These are phyloP conservation scores for Leucosporidium scottii DNA, from an alignment of 768 basidiomycete genomes.

Conservation along the genomic window DNA sequence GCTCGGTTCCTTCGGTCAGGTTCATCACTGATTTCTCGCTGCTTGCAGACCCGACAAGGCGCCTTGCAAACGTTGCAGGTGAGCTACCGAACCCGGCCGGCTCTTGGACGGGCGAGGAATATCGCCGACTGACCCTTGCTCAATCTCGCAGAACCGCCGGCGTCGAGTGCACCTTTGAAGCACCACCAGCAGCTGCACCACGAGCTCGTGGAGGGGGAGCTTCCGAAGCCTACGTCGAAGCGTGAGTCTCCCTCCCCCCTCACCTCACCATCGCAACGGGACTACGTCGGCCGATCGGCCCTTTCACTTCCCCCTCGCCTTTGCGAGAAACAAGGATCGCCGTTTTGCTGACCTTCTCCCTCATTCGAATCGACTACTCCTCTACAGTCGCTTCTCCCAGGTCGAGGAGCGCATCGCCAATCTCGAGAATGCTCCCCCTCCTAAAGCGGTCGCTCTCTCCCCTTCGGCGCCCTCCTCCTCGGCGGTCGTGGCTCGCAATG, in stretches of 20 bases:
- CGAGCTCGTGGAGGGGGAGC: slow-evolving; percentile 2
- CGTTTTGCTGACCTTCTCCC: not conserved
- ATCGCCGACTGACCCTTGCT: too few relatives aligned
- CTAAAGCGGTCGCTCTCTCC: too few relatives aligned
- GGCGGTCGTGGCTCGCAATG: not conserved
- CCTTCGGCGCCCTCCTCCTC: not conserved
- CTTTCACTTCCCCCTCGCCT: not conserved
- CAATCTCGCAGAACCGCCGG: slow-evolving; percentile 4
- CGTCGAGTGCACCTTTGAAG: slow-evolving; percentile 29
- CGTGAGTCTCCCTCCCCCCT: not conserved
- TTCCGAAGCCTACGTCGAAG: slow-evolving; percentile 20
- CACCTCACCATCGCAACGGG: not conserved
- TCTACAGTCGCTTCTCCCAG: slow-evolving; percentile 3
- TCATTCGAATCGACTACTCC: not conserved
- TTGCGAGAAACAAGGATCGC: too few relatives aligned
- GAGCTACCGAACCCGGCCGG: not conserved
- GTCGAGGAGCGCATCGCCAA: slow-evolving; percentile 16
- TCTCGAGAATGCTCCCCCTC: slow-evolving; percentile 8
- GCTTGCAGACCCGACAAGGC: slow-evolving; percentile 13
- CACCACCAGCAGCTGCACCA: slow-evolving; percentile 13
- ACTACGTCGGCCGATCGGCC: not conserved
- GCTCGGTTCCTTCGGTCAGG: too few relatives aligned
- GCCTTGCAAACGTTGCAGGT: slow-evolving; percentile 20
- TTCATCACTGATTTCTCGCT: too few relatives aligned
- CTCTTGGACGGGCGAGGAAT: not conserved